A percentile compares a stretch with the other conserved stretches of the same genome.
These are phyloP conservation scores for Whalleya microplaca DNA, from an alignment of 2,329 filamentous ascomycete genomes.

Conservation along the genomic window DNA sequence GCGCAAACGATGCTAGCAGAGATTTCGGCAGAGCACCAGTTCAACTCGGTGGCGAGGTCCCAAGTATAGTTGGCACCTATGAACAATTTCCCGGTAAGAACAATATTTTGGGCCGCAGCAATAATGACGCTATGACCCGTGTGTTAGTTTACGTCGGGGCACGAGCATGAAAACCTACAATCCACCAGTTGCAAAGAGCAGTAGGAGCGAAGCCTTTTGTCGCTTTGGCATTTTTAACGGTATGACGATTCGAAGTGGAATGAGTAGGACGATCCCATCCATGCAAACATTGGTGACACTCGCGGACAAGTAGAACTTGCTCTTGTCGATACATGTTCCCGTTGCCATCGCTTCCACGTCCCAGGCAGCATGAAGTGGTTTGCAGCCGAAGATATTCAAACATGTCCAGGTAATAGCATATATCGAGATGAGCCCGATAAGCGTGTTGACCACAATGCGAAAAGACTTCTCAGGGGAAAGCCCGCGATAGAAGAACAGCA, in stretches of 20 bases:
- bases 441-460: neutral
- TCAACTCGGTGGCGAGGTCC: neutral
- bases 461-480: neutral
- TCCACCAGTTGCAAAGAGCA: conserved; percentile 7
- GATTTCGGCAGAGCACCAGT: conserved; percentile 2
- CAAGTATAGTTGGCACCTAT: conserved; percentile 6
- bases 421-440: neutral
- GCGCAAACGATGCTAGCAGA: conserved; percentile 2
- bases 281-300: conserved; percentile 6
- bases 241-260: conserved; percentile 4
- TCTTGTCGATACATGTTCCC: conserved; percentile 5
- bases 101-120: conserved; percentile 4
- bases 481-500: conserved; percentile 8
- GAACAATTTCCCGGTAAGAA: conserved; percentile 2
- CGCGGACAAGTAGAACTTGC: neutral
- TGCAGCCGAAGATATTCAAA: neutral
- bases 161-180: neutral
- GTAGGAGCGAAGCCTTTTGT: conserved; percentile 2
- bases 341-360: neutral
- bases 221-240: conserved; percentile 1
- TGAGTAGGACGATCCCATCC: conserved; percentile 5
- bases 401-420: neutral
- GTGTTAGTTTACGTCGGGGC: neutral
- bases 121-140: neutral
- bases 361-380: neutral